phyloP scores from a whole-genome alignment of 2,329 filamentous ascomycete species.

The Daldinia sp. region DNA sequence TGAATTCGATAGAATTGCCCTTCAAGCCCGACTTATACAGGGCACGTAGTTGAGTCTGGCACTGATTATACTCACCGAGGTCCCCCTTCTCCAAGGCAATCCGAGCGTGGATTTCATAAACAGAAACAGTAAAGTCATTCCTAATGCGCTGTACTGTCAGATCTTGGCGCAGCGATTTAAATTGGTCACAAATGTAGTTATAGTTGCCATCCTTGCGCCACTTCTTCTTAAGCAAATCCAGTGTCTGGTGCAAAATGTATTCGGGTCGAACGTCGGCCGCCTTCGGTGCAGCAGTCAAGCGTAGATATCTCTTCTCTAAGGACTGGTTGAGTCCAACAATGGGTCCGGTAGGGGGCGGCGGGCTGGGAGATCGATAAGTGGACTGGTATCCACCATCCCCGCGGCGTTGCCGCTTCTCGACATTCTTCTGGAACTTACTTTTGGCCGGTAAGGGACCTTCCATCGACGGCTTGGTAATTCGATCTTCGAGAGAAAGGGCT shows the following conservation, averaged over 20 bases:
- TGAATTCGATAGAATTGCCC: constrained; percentile 93
- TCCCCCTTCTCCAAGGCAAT: constrained; percentile 98
- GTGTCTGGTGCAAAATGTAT: constrained; percentile 78
- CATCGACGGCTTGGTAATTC: constrained; percentile 69
- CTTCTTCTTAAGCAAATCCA: constrained; percentile 91
- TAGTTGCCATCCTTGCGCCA: constrained; percentile 96
- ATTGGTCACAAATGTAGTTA: constrained; percentile 97
- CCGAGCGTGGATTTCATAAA: constrained; percentile 96
- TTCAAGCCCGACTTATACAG: constrained; percentile 88
- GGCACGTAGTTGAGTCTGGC: constrained; percentile 94
- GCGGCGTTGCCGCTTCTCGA: constrained; percentile 89
- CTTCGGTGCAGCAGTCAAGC: constrained; percentile 88
- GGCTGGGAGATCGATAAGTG: constrained; percentile 63
- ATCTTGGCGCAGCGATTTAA: constrained; percentile 98
- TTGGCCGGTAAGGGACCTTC: constrained; percentile 56
- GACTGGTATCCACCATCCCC: constrained; percentile 75
- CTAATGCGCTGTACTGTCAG: constrained; percentile 97
- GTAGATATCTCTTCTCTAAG: constrained; percentile 93
- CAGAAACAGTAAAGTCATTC: constrained; percentile 93
- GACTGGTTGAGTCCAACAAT: constrained; percentile 85
- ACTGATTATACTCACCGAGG: constrained; percentile 99
- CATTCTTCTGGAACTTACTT: constrained; percentile 90
- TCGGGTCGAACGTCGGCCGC: constrained; percentile 89
- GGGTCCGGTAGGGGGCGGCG: constrained; percentile 69
- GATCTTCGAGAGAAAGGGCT: constrained; percentile 71